These are phyloP conservation scores for Sugiyamaella qingdaonensis DNA, from an alignment of 805 yeast species.

Conservation along the genomic window DNA sequence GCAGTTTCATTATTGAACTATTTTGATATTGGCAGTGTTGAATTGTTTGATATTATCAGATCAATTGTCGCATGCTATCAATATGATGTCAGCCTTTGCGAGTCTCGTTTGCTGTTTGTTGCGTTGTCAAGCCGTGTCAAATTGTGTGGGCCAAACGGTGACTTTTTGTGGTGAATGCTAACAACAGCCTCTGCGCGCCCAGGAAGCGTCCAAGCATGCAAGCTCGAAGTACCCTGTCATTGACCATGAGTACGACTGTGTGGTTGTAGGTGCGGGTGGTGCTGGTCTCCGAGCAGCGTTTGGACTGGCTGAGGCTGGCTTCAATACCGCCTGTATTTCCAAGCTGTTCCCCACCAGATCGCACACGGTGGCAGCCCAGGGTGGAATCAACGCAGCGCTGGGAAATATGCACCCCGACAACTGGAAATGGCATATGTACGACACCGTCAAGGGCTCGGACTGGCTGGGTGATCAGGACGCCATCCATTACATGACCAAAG, in stretches of 20 bases:
- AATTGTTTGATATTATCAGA: too few relatives aligned
- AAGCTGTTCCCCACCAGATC: constrained; percentile 97
- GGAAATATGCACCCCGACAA: constrained; percentile 98
- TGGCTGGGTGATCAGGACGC: constrained; percentile 99
- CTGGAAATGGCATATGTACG: constrained; percentile 99
- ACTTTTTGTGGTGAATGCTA: background rate
- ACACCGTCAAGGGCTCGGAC: constrained; percentile 97
- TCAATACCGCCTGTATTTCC: constrained; percentile 94
- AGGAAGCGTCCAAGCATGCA: constrained; percentile 49
- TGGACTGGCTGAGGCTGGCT: constrained; percentile 95
- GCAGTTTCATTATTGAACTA: too few relatives aligned
- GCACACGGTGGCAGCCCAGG: constrained; percentile 99
- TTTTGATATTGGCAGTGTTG: too few relatives aligned
- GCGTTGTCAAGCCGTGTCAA: too few relatives aligned
- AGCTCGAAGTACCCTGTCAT: constrained; percentile 80
- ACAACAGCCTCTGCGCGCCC: constrained; percentile 35
- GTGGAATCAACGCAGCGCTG: constrained; percentile 98
- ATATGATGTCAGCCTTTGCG: too few relatives aligned
- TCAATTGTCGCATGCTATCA: too few relatives aligned
- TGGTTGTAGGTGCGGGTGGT: constrained; percentile 99
- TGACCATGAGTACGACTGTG: constrained; percentile 97
- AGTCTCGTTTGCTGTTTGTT: too few relatives aligned
- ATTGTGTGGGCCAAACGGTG: too few relatives aligned
- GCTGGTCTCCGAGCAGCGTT: constrained; percentile 99
- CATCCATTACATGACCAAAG: constrained; percentile 97